Conservation (phyloP, 1,284 basidiomycete genomes). For the Cutaneotrichosporon sp. region DNA sequence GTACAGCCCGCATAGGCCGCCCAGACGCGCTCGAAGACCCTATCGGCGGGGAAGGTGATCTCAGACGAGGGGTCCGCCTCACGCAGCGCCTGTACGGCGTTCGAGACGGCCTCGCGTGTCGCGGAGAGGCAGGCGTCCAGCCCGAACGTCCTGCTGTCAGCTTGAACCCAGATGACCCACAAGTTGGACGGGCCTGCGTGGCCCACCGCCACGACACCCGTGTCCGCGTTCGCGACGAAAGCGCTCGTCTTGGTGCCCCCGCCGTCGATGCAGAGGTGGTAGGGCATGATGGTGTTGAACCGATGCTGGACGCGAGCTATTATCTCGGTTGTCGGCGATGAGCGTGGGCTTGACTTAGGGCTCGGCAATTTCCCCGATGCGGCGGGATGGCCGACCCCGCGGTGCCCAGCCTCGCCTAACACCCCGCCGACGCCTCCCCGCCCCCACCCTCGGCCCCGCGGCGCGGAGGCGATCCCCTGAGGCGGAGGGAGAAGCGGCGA, state of each 20-base stretch:
- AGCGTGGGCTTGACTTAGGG: too few relatives aligned
- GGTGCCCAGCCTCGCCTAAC: too few relatives aligned
- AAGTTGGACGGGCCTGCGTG: constrained; percentile 24
- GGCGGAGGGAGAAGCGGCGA: too few relatives aligned
- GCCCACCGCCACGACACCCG: constrained; percentile 5
- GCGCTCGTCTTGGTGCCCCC: constrained; percentile 29
- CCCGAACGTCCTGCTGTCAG: constrained; percentile 21
- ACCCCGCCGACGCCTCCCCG: too few relatives aligned
- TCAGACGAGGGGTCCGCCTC: background rate
- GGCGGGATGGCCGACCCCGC: too few relatives aligned
- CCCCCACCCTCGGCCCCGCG: too few relatives aligned
- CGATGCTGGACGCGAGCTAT: too few relatives aligned
- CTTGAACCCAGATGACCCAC: constrained; percentile 4
- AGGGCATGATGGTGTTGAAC: constrained; percentile 14
- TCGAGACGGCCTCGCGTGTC: constrained; percentile 6
- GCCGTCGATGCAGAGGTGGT: constrained; percentile 26
- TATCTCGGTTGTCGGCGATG: background rate
- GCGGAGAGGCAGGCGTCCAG: constrained; percentile 15
- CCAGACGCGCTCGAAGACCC: constrained; percentile 16
- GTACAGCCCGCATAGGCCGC: constrained; percentile 24
- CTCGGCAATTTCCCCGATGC: too few relatives aligned
- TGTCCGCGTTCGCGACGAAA: constrained; percentile 6
- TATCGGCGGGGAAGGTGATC: background rate
- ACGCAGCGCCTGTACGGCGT: background rate
- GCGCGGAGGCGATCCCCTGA: too few relatives aligned